phyloP scores from a whole-genome alignment of 805 yeast genomes.

The Candida tammaniensis region DNA sequence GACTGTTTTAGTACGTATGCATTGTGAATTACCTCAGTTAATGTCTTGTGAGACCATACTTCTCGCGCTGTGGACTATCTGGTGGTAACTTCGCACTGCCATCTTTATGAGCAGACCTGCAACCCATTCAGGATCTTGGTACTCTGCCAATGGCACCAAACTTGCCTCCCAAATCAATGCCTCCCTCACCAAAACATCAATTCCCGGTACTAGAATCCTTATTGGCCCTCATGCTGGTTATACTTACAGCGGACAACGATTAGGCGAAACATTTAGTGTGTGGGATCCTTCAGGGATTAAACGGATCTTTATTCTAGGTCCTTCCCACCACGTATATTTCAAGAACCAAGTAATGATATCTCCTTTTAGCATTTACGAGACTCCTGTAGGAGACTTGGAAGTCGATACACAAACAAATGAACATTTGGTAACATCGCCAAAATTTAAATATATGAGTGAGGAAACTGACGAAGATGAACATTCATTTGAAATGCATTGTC shows the following conservation, averaged over 20 bases:
- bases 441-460: conserved; percentile 53
- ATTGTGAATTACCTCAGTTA: no score
- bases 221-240: conserved; percentile 83
- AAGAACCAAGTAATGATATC: conserved; percentile 55
- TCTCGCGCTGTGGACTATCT: no score
- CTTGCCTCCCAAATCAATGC: conserved; percentile 47
- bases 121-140: conserved; percentile 93
- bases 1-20: no score
- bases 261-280: conserved; percentile 73
- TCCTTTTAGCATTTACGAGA: conserved; percentile 54
- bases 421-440: conserved; percentile 19
- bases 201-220: conserved; percentile 38
- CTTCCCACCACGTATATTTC: conserved; percentile 88
- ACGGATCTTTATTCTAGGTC: conserved; percentile 81
- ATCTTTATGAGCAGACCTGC: conserved; percentile 55
- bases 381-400: conserved; percentile 77
- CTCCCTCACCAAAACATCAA: conserved; percentile 21
- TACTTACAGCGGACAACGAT: conserved; percentile 70
- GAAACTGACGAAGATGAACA: conserved; percentile 82
- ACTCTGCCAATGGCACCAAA: conserved; percentile 42
- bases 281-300: conserved; percentile 59
- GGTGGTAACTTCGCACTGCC: no score
- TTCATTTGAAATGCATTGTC: conserved; percentile 92
- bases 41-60: no score
- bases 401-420: conserved; percentile 55